phyloP scores from a whole-genome alignment of 202 grass and related monocot genomes.

The Sporobolus alterniflorus region DNA sequence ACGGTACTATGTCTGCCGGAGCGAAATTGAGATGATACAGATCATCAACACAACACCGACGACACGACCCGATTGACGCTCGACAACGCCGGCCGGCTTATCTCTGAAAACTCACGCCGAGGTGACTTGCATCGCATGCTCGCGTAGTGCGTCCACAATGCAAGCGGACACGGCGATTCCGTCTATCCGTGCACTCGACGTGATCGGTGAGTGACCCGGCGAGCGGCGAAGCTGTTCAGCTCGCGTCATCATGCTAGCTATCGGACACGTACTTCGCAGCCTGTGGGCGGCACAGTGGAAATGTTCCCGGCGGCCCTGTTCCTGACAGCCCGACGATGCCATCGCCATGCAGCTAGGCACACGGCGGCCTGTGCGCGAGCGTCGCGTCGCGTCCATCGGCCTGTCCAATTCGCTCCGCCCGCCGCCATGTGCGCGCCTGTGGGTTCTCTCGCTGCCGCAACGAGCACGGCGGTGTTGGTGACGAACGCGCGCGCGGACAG shows the following conservation, averaged over 20 bases:
- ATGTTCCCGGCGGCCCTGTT: background rate
- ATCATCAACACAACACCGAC: no score
- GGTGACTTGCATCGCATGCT: background rate
- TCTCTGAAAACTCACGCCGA: background rate
- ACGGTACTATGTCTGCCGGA: no score
- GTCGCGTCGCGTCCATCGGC: slow-evolving; percentile 1
- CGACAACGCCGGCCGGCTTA: slow-evolving; percentile 1
- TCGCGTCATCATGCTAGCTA: background rate
- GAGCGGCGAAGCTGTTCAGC: background rate
- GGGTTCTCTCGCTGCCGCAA: background rate
- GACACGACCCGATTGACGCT: slow-evolving; percentile 18
- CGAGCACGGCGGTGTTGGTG: background rate
- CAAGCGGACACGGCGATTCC: background rate
- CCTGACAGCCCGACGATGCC: background rate
- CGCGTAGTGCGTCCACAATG: no score
- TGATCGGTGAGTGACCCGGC: slow-evolving; percentile 16
- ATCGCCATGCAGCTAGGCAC: no score
- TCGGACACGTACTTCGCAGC: background rate
- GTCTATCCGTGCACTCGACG: background rate
- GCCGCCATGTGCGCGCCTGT: slow-evolving; percentile 32
- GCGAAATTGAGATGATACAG: no score
- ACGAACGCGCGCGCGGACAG: slow-evolving; percentile 24
- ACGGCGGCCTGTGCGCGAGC: background rate
- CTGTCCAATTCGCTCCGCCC: background rate
- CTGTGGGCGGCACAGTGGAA: background rate